Evolutionary conservation across 2,329 filamentous ascomycete genomes (phyloP).

Genomic region (Triangularia verruculosa): DNA sequence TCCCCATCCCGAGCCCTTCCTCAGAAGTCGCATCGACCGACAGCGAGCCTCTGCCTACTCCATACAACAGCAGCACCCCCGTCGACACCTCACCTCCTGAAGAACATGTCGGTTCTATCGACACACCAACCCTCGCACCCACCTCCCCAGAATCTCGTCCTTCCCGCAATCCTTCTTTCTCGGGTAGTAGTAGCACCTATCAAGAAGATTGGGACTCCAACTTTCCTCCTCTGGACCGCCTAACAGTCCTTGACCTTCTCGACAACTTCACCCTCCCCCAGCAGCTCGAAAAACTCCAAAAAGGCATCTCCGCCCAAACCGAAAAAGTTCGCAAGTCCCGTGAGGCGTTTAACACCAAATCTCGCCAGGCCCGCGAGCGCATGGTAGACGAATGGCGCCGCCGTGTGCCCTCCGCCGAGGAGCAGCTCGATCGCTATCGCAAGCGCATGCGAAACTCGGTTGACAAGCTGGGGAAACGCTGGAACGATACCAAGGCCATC

Average conservation of each 20-base stretch:
- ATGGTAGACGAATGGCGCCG: conserved; percentile 93
- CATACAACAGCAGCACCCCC: conserved; percentile 42
- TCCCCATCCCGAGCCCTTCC: conserved; percentile 37
- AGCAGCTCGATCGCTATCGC: conserved; percentile 87
- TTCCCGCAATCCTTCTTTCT: conserved; percentile 77
- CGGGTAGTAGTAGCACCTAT: conserved; percentile 72
- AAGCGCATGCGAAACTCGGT: conserved; percentile 83
- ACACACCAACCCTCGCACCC: conserved; percentile 51
- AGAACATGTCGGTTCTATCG: conserved; percentile 35
- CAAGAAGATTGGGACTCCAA: conserved; percentile 79
- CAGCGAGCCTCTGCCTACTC: conserved; percentile 43
- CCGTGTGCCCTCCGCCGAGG: conserved; percentile 80
- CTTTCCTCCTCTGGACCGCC: conserved; percentile 81
- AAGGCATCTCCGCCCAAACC: conserved; percentile 75
- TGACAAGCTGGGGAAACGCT: conserved; percentile 79
- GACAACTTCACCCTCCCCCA: conserved; percentile 91
- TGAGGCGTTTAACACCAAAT: conserved; percentile 72
- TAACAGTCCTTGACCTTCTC: conserved; percentile 88
- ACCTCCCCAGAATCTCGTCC: conserved; percentile 52
- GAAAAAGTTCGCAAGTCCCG: conserved; percentile 81
- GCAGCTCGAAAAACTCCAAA: conserved; percentile 86
- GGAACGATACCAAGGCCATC: conserved; percentile 87
- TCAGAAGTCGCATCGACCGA: conserved; percentile 41
- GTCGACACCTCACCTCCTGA: conserved; percentile 44
- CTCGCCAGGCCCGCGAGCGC: conserved; percentile 76